Base-by-base conservation (phyloP, 306 rosid species). In the Fagus sylvatica region DNA sequence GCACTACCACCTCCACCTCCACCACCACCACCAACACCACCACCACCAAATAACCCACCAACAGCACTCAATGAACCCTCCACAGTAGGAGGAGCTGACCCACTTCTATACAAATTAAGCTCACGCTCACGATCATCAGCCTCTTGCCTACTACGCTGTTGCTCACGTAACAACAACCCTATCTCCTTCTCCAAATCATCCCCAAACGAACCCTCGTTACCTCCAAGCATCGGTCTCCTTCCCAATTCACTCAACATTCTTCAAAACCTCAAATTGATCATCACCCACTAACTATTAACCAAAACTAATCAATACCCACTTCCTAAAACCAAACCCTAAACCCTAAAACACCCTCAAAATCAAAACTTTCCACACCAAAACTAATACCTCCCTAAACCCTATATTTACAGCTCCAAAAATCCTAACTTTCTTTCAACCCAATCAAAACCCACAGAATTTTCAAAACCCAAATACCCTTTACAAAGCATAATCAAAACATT, bases 21-120 rank as follows among this genome's bases (percentile, higher is more conserved):
- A 1, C 66, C 82, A 0, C 15, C 78, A 0, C n/a, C 69, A 0
- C 8, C 73, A 0, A 49, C 73, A 1, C 74, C 81, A n/a, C 80
- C 68, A 3, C 85, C 88, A 11, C 81, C 88, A 85, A 91, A 85
- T 74, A 93, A 77, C 15, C 97, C 97, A 55, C 92, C 98, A 13
- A 93, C 91, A 0, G 97, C 98, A 87, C 74, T 93, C 39, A 88
- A 65, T 43, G 98, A 93, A 68, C 98, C 98, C 84, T 93, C 97
- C 4, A 93, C 88, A 42, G 97, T 89, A 37, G 98, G 98, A 61
- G 98, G 98, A 16, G 98, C 98, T 60, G 98, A 93, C 73, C 98
- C 98, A 83, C 98, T 91, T 77, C 98, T 87, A 77, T 76, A 93
- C 49, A 93, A 66, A 84, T 88, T 91, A 41, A 93, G 89, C 69